Evolutionary conservation across 306 rosid species (phyloP), one percentile per base, ranked within the genome.

Genomic region (Cyamopsis tetragonoloba): DNA sequence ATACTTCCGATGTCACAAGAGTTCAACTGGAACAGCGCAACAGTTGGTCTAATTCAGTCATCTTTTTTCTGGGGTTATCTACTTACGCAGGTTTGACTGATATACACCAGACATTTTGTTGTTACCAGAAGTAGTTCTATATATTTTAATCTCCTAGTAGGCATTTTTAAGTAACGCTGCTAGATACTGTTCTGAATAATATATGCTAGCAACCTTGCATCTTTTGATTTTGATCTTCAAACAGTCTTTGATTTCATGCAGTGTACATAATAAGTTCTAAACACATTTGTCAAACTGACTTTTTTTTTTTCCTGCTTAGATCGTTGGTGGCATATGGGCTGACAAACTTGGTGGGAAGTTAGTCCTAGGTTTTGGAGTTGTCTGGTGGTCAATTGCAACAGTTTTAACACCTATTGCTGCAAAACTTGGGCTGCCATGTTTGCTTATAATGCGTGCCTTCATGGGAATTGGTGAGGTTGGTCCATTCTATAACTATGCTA

Each of bases 31-130:
- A 87, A 92, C 72, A 89, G 95, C 74, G 79, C 96, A 66, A 92
- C 96, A 54, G 96, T 92, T 76, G 98, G 96, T 77, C 81, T 92
- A 69, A 92, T 92, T 76, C 98, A 92, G 56, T 92, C 96, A 44
- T 92, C 96, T 18, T 92, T 92, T 77, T 92, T 92, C 89, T 92
- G 96, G 96, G 96, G 98, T 43, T 89, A 92, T 80, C 90, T 89
- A 15, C 93, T 92, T 65, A 92, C 98, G 71, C 96, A 92, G 96
- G 98, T 92, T 67, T 72, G 79, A 67, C 79, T 41, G 13, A 37
- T 31, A 35, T 50, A 22, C 41, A 28, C 50, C 42, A 5, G 15
- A 35, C 48, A 41, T 42, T 38, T 48, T 69, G 37, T 17, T 76
- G 51, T 50, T 31, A 38, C 59, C 30, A 50, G 12, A 42, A 59